phyloP scores from a whole-genome alignment of 331 rosid genomes.

The Telfairia occidentalis region DNA sequence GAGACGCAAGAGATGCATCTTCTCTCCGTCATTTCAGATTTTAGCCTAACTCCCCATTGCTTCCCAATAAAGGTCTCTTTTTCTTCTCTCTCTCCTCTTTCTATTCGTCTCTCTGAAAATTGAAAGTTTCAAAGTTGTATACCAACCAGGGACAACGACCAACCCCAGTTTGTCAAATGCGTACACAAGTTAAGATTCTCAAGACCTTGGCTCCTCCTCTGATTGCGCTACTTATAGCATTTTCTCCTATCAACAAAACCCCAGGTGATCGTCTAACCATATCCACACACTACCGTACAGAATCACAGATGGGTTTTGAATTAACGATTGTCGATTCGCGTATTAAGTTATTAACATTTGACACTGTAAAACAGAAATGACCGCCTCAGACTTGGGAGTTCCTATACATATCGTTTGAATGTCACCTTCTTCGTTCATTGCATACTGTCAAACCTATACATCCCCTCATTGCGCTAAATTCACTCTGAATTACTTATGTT shows the following conservation, averaged over 20 bases:
- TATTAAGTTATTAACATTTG: too few species aligned
- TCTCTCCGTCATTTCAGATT: neutral
- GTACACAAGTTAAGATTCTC: constrained; percentile 18
- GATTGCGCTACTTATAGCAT: constrained; percentile 41
- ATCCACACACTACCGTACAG: too few species aligned
- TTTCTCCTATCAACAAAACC: constrained; percentile 43
- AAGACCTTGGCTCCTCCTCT: constrained; percentile 51
- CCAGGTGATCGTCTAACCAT: constrained; percentile 29
- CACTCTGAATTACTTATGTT: neutral
- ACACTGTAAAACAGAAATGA: too few species aligned
- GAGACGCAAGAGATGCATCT: neutral
- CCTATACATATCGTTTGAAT: too few species aligned
- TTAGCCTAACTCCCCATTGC: neutral
- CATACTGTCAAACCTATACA: neutral
- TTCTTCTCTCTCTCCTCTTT: neutral
- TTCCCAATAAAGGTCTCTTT: neutral
- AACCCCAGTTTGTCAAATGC: neutral
- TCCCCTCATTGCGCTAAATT: neutral
- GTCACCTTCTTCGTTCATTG: neutral
- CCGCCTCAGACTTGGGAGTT: too few species aligned
- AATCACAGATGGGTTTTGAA: too few species aligned
- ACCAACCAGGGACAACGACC: neutral
- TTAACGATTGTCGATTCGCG: too few species aligned
- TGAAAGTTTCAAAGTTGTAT: neutral
- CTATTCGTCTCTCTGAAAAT: neutral